Percentiles rank a stretch among this genome's conserved stretches.
phyloP scores from a whole-genome alignment of 768 basidiomycete genomes.

The Hortiboletus campestris region DNA sequence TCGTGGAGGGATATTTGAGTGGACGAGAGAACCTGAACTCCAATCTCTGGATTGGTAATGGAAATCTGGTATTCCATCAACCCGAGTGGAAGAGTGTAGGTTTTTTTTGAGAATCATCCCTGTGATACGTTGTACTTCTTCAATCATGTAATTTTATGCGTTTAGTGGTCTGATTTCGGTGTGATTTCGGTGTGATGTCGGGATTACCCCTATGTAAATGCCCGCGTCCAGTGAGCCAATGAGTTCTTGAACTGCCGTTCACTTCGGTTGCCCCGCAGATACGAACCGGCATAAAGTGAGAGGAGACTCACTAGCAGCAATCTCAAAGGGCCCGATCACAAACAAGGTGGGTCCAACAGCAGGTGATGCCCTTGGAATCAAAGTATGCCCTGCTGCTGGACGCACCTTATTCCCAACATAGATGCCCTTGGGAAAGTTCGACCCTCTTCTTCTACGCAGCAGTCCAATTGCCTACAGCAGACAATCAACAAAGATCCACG shows the following conservation, averaged over 20 bases:
- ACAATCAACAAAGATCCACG: background rate
- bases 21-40: constrained; percentile 1
- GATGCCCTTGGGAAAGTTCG: background rate
- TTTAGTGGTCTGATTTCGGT: no score
- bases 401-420: constrained; percentile 21
- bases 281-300: background rate
- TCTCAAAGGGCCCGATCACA: no score
- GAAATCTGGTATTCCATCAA: background rate
- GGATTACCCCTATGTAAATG: no score
- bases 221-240: no score
- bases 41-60: constrained; percentile 9
- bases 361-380: constrained; percentile 10
- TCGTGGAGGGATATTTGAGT: constrained; percentile 7
- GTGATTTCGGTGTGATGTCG: no score
- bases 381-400: constrained; percentile 16
- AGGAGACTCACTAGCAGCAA: background rate
- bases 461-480: background rate
- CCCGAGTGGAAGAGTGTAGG: background rate
- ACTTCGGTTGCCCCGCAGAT: no score
- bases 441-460: background rate
- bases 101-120: no score
- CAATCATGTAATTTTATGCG: no score
- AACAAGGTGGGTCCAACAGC: constrained; percentile 22
- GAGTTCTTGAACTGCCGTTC: no score
- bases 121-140: no score